Conservation (phyloP, 2,329 filamentous ascomycete species). For the Fusarium sp. region DNA sequence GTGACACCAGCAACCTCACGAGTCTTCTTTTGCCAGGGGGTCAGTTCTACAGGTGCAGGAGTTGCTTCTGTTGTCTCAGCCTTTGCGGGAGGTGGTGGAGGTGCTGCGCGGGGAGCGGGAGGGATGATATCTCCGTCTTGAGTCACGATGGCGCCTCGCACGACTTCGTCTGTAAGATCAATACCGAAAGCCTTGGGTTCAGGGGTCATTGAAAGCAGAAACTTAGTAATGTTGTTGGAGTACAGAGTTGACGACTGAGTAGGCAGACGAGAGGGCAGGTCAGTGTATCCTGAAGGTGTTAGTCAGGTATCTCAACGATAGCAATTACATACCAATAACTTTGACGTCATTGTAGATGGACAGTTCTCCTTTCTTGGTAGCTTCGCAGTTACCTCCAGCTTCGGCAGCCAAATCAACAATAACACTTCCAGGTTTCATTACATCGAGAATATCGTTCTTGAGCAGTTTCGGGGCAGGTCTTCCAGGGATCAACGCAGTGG, state of each 20-base stretch:
- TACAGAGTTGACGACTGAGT: slow-evolving; percentile 92
- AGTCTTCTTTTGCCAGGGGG: slow-evolving; percentile 83
- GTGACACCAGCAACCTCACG: slow-evolving; percentile 81
- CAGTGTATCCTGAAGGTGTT: slow-evolving; percentile 74
- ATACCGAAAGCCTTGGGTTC: slow-evolving; percentile 83
- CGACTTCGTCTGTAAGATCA: slow-evolving; percentile 85
- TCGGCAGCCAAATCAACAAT: slow-evolving; percentile 90
- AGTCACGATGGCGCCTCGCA: slow-evolving; percentile 85
- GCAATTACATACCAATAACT: slow-evolving; percentile 73
- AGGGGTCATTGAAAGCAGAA: slow-evolving; percentile 83
- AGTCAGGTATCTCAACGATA: slow-evolving; percentile 16
- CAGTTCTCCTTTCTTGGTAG: slow-evolving; percentile 79
- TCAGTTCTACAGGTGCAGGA: slow-evolving; percentile 71
- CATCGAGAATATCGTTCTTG: slow-evolving; percentile 79
- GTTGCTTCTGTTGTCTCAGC: slow-evolving; percentile 58
- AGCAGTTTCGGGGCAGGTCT: slow-evolving; percentile 86
- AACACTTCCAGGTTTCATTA: slow-evolving; percentile 91
- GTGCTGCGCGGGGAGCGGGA: slow-evolving; percentile 75
- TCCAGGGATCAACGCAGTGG: slow-evolving; percentile 90
- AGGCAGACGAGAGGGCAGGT: slow-evolving; percentile 85
- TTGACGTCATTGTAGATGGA: slow-evolving; percentile 80
- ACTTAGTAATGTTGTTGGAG: slow-evolving; percentile 93
- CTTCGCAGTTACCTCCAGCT: slow-evolving; percentile 88
- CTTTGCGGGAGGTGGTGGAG: slow-evolving; percentile 63
- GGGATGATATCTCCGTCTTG: slow-evolving; percentile 81